A percentile compares a stretch with the other conserved stretches of the same genome.
These are phyloP conservation scores for Leucosporidium scottii DNA, from an alignment of 768 basidiomycete species.

Conservation along the genomic window DNA sequence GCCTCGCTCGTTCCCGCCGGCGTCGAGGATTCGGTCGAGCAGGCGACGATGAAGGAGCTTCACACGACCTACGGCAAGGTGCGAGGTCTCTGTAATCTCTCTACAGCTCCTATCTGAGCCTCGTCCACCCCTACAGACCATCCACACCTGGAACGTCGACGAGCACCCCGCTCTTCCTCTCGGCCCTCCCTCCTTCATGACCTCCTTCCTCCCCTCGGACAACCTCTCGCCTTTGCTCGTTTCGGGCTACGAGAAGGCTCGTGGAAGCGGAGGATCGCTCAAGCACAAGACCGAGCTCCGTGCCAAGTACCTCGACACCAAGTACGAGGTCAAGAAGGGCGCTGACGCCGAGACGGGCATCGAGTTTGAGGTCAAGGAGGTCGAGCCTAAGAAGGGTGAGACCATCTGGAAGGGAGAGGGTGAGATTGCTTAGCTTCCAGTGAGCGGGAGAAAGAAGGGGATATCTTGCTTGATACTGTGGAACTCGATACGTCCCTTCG, in stretches of 20 bases:
- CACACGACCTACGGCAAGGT: constrained; percentile 50
- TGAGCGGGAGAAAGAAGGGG: no score
- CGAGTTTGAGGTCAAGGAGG: constrained; percentile 41
- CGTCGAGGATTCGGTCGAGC: constrained; percentile 44
- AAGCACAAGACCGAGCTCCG: constrained; percentile 43
- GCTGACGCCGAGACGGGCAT: constrained; percentile 44
- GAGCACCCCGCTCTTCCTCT: constrained; percentile 37
- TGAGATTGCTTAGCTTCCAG: neutral
- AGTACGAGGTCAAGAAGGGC: constrained; percentile 43
- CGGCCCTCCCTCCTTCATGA: constrained; percentile 51
- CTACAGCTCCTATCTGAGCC: no score
- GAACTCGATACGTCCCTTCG: no score
- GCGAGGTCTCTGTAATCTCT: no score
- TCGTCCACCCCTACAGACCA: neutral
- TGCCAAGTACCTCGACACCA: constrained; percentile 43
- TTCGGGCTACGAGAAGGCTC: constrained; percentile 35
- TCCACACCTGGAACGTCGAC: constrained; percentile 44
- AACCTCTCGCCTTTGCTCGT: no score
- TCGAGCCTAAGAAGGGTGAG: constrained; percentile 18
- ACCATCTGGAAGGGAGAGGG: constrained; percentile 16
- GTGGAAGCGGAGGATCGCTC: constrained; percentile 28
- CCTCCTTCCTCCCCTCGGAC: constrained; percentile 42
- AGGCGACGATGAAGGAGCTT: constrained; percentile 47
- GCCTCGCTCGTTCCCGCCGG: constrained; percentile 16
- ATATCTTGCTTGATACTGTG: no score